Conservation (phyloP, 169 alveolate species). For the Eimeria sp. region DNA sequence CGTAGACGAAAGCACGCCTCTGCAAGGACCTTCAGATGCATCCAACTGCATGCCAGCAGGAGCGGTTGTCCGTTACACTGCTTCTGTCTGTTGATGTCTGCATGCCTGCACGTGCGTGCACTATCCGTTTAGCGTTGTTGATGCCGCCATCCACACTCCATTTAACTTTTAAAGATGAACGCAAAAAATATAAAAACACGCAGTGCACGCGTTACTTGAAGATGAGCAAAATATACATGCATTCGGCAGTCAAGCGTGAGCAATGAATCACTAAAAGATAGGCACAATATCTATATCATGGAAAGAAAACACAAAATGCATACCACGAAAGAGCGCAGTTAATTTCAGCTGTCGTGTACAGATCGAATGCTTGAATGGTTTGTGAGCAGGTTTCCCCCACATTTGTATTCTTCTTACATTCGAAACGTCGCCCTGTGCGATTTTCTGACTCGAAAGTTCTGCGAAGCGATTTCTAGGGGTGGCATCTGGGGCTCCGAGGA, state of each 20-base stretch:
- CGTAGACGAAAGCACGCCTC: background rate
- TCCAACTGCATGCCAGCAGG: background rate
- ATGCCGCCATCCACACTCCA: too few relatives aligned
- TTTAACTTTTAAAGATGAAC: too few relatives aligned
- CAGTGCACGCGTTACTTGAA: background rate
- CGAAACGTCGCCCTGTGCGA: conserved; percentile 87
- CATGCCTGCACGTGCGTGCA: conserved; percentile 83
- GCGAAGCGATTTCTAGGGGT: conserved; percentile 37
- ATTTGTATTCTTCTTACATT: conserved; percentile 45
- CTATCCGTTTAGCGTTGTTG: conserved; percentile 71
- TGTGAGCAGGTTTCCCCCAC: conserved; percentile 83
- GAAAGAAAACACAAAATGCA: background rate
- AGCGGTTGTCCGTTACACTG: background rate
- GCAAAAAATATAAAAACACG: background rate
- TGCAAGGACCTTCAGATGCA: background rate
- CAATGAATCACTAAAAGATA: too few relatives aligned
- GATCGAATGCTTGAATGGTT: too few relatives aligned
- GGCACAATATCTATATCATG: too few relatives aligned
- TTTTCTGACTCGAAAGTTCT: conserved; percentile 74
- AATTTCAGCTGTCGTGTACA: background rate
- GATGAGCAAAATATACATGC: too few relatives aligned
- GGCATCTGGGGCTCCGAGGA: conserved; percentile 60
- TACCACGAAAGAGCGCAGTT: background rate
- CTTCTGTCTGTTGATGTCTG: background rate
- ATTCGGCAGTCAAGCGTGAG: too few relatives aligned